Evolutionary conservation across 1,139 yeast species (phyloP), one percentile per base, ranked within the genome.

Genomic region (Suhomyces terraborum): DNA sequence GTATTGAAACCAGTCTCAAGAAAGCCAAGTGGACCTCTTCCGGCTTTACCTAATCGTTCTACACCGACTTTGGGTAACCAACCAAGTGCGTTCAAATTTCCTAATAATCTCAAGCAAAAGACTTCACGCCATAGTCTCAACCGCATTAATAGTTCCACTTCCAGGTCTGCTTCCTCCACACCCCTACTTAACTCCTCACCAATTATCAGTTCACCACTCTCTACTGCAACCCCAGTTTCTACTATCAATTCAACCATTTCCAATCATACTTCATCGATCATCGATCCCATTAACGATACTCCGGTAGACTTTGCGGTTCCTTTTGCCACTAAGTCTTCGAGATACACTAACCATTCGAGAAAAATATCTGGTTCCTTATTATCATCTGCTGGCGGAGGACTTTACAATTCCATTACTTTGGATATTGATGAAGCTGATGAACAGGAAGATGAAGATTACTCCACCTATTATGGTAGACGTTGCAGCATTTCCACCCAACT

Each of bases 231-330:
- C 1, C 70, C 71, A 1, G 52, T 59, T 14, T 57, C 67, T 3
- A 58, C 64, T 8, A 48, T 56, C 20, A 64, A 61, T 29, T 58
- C 64, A 4, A 45, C 58, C n/a, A 47, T 54, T 10, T 51, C 55
- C 17, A 50, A 46, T 34, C 48, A 46, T 30, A 30, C 52, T 8
- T 49, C 61, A 32, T 56, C 64, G 9, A 53, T 67, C 19, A 57
- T 66, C 36, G 73, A 69, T 49, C 70, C 73, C 4, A 67, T 69
- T 38, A 68, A 67, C 48, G 77, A 69, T 43, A 53, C 72, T 8
- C 75, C 75, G 9, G 73, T 68, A 36, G 76, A 71, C 45, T 67
- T 67, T 41, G 51, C 64, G 3, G 64, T 66, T 18, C 66, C 69
- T 4, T 50, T 48, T 31, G 45, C 50, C 35, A 46, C 52, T 34